A percentile compares a stretch with the other conserved stretches of the same genome.
These are phyloP conservation scores for Arxiozyma heterogenica DNA, from an alignment of 1,139 yeast genomes.

Conservation along the genomic window DNA sequence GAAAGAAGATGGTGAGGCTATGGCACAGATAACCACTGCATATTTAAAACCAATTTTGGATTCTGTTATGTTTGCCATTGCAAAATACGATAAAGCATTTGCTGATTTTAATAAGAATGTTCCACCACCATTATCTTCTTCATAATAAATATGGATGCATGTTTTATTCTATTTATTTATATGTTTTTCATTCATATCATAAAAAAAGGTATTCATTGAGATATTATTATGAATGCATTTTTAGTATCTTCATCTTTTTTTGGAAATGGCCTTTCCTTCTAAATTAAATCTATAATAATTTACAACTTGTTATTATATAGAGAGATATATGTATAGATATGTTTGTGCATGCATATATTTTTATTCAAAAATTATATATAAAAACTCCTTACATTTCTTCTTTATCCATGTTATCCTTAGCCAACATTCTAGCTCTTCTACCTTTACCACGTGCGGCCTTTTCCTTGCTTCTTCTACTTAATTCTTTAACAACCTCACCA, in stretches of 20 bases:
- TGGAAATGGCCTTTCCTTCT: too few species aligned
- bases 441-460: constrained; percentile 33
- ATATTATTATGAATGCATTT: background rate
- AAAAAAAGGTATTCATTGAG: background rate
- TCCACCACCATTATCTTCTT: background rate
- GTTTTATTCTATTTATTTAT: background rate
- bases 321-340: background rate
- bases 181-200: too few species aligned
- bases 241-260: background rate
- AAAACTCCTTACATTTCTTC: constrained; percentile 34
- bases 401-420: constrained; percentile 38
- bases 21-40: constrained; percentile 21
- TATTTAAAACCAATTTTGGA: constrained; percentile 23
- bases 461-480: constrained; percentile 55
- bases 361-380: background rate
- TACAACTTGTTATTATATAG: background rate
- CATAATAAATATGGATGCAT: background rate
- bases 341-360: too few species aligned
- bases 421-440: constrained; percentile 30
- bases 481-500: constrained; percentile 79
- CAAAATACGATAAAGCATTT: constrained; percentile 19
- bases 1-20: constrained; percentile 23
- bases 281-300: background rate
- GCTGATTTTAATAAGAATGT: constrained; percentile 6
- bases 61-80: constrained; percentile 24